Evolutionary conservation across 208 protist genomes (phyloP), one percentile per base, ranked within the genome.

Genomic region (Crithidia brevicula): DNA sequence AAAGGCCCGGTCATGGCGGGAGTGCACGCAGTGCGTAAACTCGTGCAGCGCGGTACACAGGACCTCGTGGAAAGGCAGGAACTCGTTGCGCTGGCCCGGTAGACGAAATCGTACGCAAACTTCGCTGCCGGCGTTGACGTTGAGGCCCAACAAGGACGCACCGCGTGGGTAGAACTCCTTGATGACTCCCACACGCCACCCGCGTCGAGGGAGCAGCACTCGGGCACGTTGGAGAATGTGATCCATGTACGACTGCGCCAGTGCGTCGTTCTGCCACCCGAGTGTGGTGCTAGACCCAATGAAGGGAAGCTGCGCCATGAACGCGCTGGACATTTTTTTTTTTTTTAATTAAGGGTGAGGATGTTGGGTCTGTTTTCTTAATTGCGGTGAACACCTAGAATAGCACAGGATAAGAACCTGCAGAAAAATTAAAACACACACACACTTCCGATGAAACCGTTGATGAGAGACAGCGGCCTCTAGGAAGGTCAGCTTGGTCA

Each of bases 1-100:
- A 59, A 96, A 96, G 7, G 74, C 42, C 42, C 75, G 72, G 56
- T 94, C 72, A 61, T 96, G 92, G 30, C 63, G 72, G 0, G 77
- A 81, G 62, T 85, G 67, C 25, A 69, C 57, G 60, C 85, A 93
- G 66, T 97, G 93, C 6, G 85, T 87, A 15, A 97, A 72, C 81
- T 97, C 93, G 75, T 97, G 93, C 45, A 97, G 66, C 15, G 91
- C 79, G 1, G 91, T 97, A 65, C 86, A 90, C 0, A 96, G 28
- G 23, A 97, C 86, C 34, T 94, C 82, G 40, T 94, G 72, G 62
- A 95, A 96, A 20, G 89, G 86, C 42, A 95, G 72, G 71, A 97
- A 97, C 13, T 70, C 60, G n/a, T 68, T 67, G 42, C 82, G 83
- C 57, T 82, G 61, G 23, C 81, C 82, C 0, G 89, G 89, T 0